These are phyloP conservation scores for Citrus glauca DNA, from an alignment of 345 rosid species.

Conservation along the genomic window DNA sequence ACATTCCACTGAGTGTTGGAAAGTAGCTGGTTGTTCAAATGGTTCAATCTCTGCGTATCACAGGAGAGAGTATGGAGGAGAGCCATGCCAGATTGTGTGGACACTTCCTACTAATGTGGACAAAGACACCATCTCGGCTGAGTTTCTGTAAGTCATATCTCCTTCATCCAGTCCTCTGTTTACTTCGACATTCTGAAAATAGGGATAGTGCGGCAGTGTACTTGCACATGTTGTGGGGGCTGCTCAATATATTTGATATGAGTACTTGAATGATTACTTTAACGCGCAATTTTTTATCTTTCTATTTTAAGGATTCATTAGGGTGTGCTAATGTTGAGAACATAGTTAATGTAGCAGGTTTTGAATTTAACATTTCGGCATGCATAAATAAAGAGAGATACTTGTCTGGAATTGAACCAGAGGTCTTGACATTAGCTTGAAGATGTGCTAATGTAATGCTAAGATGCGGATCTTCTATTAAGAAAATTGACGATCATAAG, in stretches of 20 bases:
- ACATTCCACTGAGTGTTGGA: conserved; percentile 33
- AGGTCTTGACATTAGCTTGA: too few relatives aligned
- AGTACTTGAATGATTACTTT: not conserved
- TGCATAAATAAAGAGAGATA: not conserved
- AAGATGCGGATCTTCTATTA: not conserved
- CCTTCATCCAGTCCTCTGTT: not conserved
- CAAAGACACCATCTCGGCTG: conserved; percentile 61
- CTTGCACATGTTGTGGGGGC: not conserved
- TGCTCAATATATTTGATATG: not conserved
- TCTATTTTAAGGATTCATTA: too few relatives aligned
- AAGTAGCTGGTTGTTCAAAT: conserved; percentile 19
- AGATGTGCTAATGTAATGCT: not conserved
- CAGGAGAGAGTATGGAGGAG: conserved; percentile 53
- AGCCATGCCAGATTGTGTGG: conserved; percentile 65
- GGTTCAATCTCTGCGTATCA: conserved; percentile 37
- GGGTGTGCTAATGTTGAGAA: not conserved
- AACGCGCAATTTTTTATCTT: too few relatives aligned
- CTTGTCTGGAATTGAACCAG: not conserved
- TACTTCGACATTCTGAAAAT: not conserved
- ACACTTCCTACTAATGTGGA: conserved; percentile 57
- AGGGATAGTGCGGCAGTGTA: not conserved
- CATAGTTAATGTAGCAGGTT: too few relatives aligned
- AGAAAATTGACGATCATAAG: not conserved
- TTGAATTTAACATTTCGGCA: too few relatives aligned
- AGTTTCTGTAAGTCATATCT: conserved; percentile 57